These are phyloP conservation scores for Diaporthe capsici DNA, from an alignment of 2,329 filamentous ascomycete species.

Conservation along the genomic window DNA sequence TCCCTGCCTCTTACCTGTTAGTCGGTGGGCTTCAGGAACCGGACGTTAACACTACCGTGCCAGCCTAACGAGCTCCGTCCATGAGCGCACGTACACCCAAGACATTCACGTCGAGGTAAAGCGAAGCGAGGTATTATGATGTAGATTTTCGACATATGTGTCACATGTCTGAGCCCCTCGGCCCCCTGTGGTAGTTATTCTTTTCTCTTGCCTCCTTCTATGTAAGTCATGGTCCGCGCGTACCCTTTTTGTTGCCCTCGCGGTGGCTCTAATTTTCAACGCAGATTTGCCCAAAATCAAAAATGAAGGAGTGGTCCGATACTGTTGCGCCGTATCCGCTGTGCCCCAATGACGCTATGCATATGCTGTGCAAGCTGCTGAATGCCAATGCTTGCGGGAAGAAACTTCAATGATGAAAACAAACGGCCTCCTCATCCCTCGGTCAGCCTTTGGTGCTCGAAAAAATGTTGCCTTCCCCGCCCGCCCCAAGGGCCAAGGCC, in stretches of 20 bases:
- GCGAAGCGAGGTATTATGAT: background rate
- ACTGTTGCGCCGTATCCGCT: slow-evolving; percentile 43
- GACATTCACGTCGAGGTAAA: too few relatives aligned
- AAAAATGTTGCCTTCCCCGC: background rate
- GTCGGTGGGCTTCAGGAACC: background rate
- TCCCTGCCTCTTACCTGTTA: background rate
- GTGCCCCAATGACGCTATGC: slow-evolving; percentile 40
- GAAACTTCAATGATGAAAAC: background rate
- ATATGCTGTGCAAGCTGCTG: slow-evolving; percentile 31
- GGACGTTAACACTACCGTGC: background rate
- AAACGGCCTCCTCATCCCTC: background rate
- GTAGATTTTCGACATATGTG: background rate
- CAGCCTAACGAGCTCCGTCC: background rate
- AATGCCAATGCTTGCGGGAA: slow-evolving; percentile 10
- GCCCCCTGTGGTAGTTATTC: background rate
- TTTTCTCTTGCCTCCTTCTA: slow-evolving; percentile 26
- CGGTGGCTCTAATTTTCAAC: slow-evolving; percentile 12
- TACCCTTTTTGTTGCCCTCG: background rate
- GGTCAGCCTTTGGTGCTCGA: background rate
- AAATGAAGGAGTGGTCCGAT: slow-evolving; percentile 41
- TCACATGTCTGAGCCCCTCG: slow-evolving; percentile 10
- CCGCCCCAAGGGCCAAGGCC: background rate
- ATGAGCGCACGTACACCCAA: background rate
- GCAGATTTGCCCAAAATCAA: background rate
- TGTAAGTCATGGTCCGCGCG: slow-evolving; percentile 7